Base-by-base conservation (phyloP, 2,329 filamentous ascomycete genomes). In the Aspergillus arachidicola region DNA sequence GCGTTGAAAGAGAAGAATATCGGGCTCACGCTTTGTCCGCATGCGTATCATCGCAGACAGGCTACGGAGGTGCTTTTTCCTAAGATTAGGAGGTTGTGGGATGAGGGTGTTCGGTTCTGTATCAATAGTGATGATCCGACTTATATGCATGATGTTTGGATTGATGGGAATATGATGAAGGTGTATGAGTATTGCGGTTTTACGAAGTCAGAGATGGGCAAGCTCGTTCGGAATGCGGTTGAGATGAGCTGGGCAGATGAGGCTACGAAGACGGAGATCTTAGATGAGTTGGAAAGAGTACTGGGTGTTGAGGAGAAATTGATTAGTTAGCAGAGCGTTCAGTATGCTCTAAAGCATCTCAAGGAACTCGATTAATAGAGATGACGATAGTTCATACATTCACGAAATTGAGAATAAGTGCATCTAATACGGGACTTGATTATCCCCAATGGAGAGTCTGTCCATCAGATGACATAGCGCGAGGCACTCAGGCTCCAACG, bases 1-100 rank as follows among this genome's bases (percentile, higher is more conserved):
- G 54, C 14, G 32, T 56, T 56, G 53, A 56, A 56, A 30, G 32
- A 30, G n/a, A 36, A 32, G 7, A 30, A 30, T 1, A 56, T 56
- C 32, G 53, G 53, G 10, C 32, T 56, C 14, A 56, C 53, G 3
- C 53, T 56, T 23, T 56, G 53, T 56, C 53, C 32, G n/a, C 53
- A 56, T 56, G 53, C 53, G 34, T 56, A 56, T 19, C 53, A 56
- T 56, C 53, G 53, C 32, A 36, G 53, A 26, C 53, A 56, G 53
- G 53, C 34, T 23, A 56, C 32, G 53, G 53, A 23, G 21, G 53
- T 56, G 11, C 53, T 56, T 28, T 56, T 56, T 16, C 53, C 53
- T 36, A 56, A 56, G 34, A 56, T 56, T 28, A 36, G 53, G 32
- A 23, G 6, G 34, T 19, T 56, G n/a, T 56, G 45, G 45, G 45